Evolutionary conservation across 2,329 filamentous ascomycete species (phyloP), one percentile per base, ranked within the genome.

Genomic region (Phaeophleospora eucalypticola): DNA sequence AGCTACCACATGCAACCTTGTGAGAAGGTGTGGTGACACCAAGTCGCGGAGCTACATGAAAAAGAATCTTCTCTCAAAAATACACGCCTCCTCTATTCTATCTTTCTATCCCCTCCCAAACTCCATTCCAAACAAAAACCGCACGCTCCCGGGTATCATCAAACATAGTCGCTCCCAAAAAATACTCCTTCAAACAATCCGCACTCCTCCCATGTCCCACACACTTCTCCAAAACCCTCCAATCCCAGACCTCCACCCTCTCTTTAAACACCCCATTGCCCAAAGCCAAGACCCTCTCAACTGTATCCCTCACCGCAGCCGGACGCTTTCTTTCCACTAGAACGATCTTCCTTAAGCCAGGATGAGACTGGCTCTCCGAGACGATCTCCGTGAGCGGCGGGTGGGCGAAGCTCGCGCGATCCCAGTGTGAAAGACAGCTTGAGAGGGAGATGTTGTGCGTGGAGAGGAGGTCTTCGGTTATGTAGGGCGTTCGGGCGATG

Each of bases 321-420:
- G 20, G 27, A 4, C 64, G 53, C 12, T 51, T 54, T 17, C 47
- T 45, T 41, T 68, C 64, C 4, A 68, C 62, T 10, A 68, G 46
- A 1, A 65, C 56, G 16, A 66, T 46, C 39, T 65, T 68, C 9
- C 56, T 45, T 49, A 63, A 46, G 4, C 58, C 63, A 4, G 45
- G 45, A 40, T 64, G 59, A 1, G 64, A 53, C 41, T 67, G 65
- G 34, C 58, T 62, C 38, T 68, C 65, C 3, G 58, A 57, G 15
- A 65, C 59, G 1, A 51, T 60, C 3, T 51, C 48, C 2, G 52
- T 50, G 4, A 47, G 35, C 4, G 41, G 41, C 2, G 49, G 32
- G 35, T 61, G 50, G 7, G 52, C 45, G 51, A 58, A 59, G 20
- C 53, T 57, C 29, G 63, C 56, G 18, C 64, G 60, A 16, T 62